These are phyloP conservation scores for Mycena polygramma DNA, from an alignment of 768 basidiomycete genomes.

Conservation along the genomic window DNA sequence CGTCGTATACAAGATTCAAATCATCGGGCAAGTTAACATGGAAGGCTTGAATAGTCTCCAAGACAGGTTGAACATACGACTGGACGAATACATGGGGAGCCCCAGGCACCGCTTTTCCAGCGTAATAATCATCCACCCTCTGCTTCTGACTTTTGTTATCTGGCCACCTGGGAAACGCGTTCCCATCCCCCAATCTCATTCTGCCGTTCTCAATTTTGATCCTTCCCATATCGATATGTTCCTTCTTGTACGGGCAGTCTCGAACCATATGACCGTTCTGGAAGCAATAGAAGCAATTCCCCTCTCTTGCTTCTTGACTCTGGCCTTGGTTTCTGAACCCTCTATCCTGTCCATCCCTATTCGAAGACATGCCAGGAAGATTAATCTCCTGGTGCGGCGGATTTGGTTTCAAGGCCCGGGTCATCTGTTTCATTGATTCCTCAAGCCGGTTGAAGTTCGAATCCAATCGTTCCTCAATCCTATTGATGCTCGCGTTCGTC, in stretches of 20 bases:
- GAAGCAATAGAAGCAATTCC: conserved; percentile 2
- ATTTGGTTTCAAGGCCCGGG: not conserved
- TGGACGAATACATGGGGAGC: not conserved
- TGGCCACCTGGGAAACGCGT: not conserved
- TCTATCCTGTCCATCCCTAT: not conserved
- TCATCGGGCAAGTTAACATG: not conserved
- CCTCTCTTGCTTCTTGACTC: not conserved
- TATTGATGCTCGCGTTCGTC: not conserved
- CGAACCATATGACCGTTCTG: conserved; percentile 1
- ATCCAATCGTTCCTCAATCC: not conserved
- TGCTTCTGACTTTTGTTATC: not conserved
- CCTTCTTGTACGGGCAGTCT: conserved; percentile 10
- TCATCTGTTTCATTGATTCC: not conserved
- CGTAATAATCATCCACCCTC: conserved; percentile 13
- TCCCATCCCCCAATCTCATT: conserved; percentile 11
- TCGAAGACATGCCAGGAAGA: not conserved
- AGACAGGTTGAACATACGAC: not conserved
- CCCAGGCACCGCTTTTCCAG: not conserved
- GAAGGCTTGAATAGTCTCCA: not conserved
- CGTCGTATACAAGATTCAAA: not conserved
- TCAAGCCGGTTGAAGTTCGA: not conserved
- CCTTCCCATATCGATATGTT: not conserved
- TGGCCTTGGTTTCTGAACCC: not conserved
- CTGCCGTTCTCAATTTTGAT: conserved; percentile 1
- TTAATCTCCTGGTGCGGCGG: conserved; percentile 1